Evolutionary conservation across 2,329 filamentous ascomycete species (phyloP).

Genomic region (Colletotrichum liriopes): DNA sequence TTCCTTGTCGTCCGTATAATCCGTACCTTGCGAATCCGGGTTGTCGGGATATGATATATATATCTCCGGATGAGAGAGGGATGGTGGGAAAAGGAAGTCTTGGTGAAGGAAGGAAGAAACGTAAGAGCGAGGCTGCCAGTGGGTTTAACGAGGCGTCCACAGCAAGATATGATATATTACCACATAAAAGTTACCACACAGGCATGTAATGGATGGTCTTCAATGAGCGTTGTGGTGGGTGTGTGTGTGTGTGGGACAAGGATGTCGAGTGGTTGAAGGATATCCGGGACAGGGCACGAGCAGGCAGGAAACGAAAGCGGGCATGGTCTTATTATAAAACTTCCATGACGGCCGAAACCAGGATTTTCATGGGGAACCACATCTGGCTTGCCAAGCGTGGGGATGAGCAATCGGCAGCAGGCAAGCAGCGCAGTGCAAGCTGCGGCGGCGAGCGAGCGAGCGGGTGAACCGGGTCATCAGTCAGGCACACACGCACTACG

Average conservation of each 20-base stretch:
- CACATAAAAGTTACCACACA: constrained; percentile 28
- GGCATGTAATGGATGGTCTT: constrained; percentile 26
- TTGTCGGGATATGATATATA: constrained; percentile 14
- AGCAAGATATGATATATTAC: constrained; percentile 25
- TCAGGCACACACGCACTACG: constrained; percentile 7
- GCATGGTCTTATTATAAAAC: constrained; percentile 43
- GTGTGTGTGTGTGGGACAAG: constrained; percentile 17
- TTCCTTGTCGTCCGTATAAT: background rate
- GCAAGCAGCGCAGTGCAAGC: background rate
- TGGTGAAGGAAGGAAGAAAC: background rate
- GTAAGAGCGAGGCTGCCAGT: constrained; percentile 18
- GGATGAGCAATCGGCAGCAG: constrained; percentile 36
- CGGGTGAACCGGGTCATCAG: constrained; percentile 5
- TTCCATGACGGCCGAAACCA: constrained; percentile 28
- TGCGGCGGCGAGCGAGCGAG: background rate
- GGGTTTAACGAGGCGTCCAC: background rate
- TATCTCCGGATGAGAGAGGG: background rate
- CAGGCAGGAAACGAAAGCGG: constrained; percentile 32
- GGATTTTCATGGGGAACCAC: constrained; percentile 29
- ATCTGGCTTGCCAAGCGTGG: constrained; percentile 40
- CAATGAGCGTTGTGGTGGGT: constrained; percentile 34
- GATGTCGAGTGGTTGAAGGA: constrained; percentile 25
- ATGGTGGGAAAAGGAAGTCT: constrained; percentile 1
- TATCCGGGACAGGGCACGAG: constrained; percentile 24
- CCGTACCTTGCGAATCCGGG: background rate